Evolutionary conservation across 805 yeast species (phyloP).

Genomic region (Lipomyces yamanashiensis): DNA sequence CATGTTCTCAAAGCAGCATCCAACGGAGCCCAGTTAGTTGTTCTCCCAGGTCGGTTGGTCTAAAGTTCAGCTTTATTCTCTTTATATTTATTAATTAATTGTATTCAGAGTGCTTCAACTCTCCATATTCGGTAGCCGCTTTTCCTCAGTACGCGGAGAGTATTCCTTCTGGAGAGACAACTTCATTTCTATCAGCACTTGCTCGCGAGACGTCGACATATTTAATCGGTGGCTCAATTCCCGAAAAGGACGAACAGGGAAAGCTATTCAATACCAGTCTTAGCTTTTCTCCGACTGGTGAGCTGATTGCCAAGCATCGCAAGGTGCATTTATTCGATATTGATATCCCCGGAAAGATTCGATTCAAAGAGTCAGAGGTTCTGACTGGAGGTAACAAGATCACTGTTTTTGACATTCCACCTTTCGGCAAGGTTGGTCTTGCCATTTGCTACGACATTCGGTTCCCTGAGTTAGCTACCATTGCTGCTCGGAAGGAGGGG

Average conservation of each 20-base stretch:
- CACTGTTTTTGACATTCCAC: slow-evolving; percentile 71
- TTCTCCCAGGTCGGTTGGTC: slow-evolving; percentile 59
- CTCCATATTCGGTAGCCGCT: slow-evolving; percentile 87
- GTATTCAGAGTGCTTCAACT: slow-evolving; percentile 82
- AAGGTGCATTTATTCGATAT: slow-evolving; percentile 92
- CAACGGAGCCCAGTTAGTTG: slow-evolving; percentile 68
- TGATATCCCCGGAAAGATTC: slow-evolving; percentile 87
- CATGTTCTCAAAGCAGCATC: slow-evolving; percentile 71
- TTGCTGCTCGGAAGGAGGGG: slow-evolving; percentile 67
- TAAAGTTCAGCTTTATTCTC: background rate
- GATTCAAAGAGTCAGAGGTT: slow-evolving; percentile 79
- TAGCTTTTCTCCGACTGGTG: slow-evolving; percentile 73
- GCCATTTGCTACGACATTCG: slow-evolving; percentile 87
- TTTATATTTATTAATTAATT: background rate
- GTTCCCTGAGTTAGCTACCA: slow-evolving; percentile 78
- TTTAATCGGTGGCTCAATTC: slow-evolving; percentile 90
- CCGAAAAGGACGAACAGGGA: slow-evolving; percentile 67
- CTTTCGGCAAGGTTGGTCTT: slow-evolving; percentile 72
- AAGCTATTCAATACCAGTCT: slow-evolving; percentile 73
- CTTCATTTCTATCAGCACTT: slow-evolving; percentile 61
- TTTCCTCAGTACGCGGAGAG: slow-evolving; percentile 86
- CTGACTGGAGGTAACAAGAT: slow-evolving; percentile 81
- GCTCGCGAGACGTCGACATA: slow-evolving; percentile 69
- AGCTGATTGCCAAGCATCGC: slow-evolving; percentile 83
- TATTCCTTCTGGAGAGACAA: slow-evolving; percentile 73